Evolutionary conservation across 2,329 filamentous ascomycete genomes (phyloP).

Genomic region (Neodidymelliopsis sp.): DNA sequence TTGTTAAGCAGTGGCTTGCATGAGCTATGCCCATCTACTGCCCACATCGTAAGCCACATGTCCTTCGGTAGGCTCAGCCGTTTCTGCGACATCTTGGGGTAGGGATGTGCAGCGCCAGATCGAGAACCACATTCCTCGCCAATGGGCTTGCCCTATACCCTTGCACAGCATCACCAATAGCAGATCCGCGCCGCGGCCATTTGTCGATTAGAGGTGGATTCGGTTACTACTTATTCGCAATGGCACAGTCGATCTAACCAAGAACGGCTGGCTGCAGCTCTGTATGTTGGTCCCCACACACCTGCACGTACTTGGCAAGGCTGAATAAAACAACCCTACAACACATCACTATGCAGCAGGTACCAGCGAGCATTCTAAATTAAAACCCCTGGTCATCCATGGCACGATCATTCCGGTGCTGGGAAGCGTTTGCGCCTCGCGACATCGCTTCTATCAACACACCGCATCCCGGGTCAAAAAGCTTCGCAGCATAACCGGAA

Average conservation of each 20-base stretch:
- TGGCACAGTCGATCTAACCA: slow-evolving; percentile 1
- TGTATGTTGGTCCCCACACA: slow-evolving; percentile 30
- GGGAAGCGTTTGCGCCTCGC: not conserved
- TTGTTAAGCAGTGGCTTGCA: slow-evolving; percentile 30
- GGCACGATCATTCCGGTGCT: not conserved
- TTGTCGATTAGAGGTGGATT: slow-evolving; percentile 23
- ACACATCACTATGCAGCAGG: slow-evolving; percentile 2
- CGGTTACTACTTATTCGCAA: slow-evolving; percentile 7
- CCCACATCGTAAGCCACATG: slow-evolving; percentile 28
- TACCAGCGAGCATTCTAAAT: not conserved
- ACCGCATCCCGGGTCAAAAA: not conserved
- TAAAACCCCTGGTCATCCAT: not conserved
- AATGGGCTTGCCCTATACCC: slow-evolving; percentile 31
- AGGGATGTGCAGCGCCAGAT: slow-evolving; percentile 29
- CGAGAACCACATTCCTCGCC: slow-evolving; percentile 38
- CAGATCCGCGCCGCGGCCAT: slow-evolving; percentile 22
- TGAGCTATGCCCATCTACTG: slow-evolving; percentile 35
- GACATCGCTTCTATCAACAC: not conserved
- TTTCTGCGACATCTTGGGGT: slow-evolving; percentile 28
- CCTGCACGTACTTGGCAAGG: slow-evolving; percentile 25
- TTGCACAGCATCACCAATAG: slow-evolving; percentile 24
- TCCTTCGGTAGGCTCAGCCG: slow-evolving; percentile 31
- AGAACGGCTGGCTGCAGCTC: slow-evolving; percentile 35
- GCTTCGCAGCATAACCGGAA: slow-evolving; percentile 18
- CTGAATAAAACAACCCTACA: slow-evolving; percentile 16